Evolutionary conservation across 768 basidiomycete species (phyloP).

Genomic region (Lactarius sp.): DNA sequence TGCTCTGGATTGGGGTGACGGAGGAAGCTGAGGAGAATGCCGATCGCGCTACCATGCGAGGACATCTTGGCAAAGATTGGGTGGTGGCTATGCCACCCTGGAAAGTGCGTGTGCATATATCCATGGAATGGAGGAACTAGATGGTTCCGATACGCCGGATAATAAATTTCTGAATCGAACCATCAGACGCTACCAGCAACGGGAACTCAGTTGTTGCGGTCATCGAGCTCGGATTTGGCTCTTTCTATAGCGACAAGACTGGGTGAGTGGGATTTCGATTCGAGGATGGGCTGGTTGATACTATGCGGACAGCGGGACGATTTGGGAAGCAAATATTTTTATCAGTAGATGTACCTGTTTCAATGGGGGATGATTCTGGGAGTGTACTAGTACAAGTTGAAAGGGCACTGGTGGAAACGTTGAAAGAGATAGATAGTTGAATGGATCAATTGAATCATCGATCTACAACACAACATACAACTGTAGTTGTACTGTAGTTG

Average conservation of each 20-base stretch:
- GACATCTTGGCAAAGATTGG: slow-evolving; percentile 69
- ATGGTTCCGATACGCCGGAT: not conserved
- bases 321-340: slow-evolving; percentile 67
- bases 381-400: slow-evolving; percentile 53
- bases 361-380: slow-evolving; percentile 45
- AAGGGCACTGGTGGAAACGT: slow-evolving; percentile 48
- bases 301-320: slow-evolving; percentile 47
- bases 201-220: slow-evolving; percentile 62
- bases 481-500: too few relatives aligned
- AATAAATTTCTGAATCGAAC: slow-evolving; percentile 4
- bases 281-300: slow-evolving; percentile 21
- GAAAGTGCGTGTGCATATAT: slow-evolving; percentile 30
- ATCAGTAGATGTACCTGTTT: slow-evolving; percentile 54
- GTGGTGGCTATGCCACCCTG: slow-evolving; percentile 72
- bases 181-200: slow-evolving; percentile 14
- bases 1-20: slow-evolving; percentile 76
- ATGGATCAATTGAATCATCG: not conserved
- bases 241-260: slow-evolving; percentile 74
- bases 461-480: not conserved
- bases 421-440: slow-evolving; percentile 34
- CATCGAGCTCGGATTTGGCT: slow-evolving; percentile 56
- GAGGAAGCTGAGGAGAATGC: slow-evolving; percentile 37
- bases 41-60: slow-evolving; percentile 41
- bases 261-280: slow-evolving; percentile 47
- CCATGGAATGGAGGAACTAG: slow-evolving; percentile 1